These are phyloP conservation scores for Viridothelium virens DNA, from an alignment of 495 filamentous ascomycete genomes.

Conservation along the genomic window DNA sequence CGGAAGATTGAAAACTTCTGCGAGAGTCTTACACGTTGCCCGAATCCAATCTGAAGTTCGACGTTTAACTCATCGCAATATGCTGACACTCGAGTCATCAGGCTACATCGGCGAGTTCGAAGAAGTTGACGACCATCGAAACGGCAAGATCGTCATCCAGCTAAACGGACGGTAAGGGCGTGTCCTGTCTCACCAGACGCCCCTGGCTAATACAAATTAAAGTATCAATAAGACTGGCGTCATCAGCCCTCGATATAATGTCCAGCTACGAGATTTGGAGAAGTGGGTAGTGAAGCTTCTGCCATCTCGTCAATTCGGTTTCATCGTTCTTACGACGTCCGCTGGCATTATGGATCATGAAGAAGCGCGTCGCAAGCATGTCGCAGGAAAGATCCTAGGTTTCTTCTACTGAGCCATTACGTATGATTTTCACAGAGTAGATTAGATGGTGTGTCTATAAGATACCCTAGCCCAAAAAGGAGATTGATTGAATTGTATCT, in stretches of 20 bases:
- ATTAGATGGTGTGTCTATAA: background rate
- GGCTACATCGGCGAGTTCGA: conserved; percentile 99
- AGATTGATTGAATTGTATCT: background rate
- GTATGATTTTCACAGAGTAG: background rate
- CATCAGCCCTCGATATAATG: conserved; percentile 97
- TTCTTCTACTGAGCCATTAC: conserved; percentile 73
- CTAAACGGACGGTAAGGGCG: conserved; percentile 63
- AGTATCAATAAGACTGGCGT: conserved; percentile 98
- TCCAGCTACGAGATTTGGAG: conserved; percentile 89
- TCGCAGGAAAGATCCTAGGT: conserved; percentile 89
- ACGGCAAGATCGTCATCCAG: conserved; percentile 96
- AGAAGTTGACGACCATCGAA: conserved; percentile 98
- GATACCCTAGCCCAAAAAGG: background rate
- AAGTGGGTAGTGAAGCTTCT: conserved; percentile 99
- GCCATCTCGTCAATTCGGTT: conserved; percentile 98
- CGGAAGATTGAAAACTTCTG: conserved; percentile 70
- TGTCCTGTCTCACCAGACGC: background rate
- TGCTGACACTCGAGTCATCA: conserved; percentile 51
- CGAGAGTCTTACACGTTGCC: conserved; percentile 95
- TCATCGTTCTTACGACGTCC: conserved; percentile 96
- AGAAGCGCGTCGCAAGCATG: conserved; percentile 96
- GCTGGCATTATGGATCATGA: conserved; percentile 99
- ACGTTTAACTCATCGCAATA: conserved; percentile 93
- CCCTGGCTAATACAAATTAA: conserved; percentile 16
- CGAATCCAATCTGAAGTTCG: conserved; percentile 59